A percentile compares a stretch with the other conserved stretches of the same genome.
phyloP scores from a whole-genome alignment of 2,329 filamentous ascomycete genomes.

The Salinomyces thailandicus region DNA sequence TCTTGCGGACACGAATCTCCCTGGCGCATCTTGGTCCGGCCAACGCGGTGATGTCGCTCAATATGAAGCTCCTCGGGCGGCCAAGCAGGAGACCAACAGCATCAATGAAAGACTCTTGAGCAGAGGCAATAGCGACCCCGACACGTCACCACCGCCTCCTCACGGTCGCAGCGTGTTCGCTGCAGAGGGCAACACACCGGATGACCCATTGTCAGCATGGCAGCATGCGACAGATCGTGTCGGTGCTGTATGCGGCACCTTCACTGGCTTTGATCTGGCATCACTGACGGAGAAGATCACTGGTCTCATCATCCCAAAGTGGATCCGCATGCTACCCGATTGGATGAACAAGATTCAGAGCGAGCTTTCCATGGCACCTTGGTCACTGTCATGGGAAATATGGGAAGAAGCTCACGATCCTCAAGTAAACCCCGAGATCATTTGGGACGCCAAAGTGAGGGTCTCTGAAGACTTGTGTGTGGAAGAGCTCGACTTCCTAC shows the following conservation, averaged over 20 bases:
- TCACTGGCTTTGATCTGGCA: slow-evolving; percentile 20
- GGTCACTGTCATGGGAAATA: slow-evolving; percentile 82
- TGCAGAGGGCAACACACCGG: slow-evolving; percentile 3
- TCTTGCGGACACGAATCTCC: no score
- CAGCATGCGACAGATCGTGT: slow-evolving; percentile 17
- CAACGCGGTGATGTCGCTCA: no score
- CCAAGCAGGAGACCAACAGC: not conserved
- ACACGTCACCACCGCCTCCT: slow-evolving; percentile 2
- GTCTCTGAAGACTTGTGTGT: slow-evolving; percentile 71
- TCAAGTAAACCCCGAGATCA: slow-evolving; percentile 74
- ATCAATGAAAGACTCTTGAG: not conserved
- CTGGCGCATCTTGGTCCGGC: no score
- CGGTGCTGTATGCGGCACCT: slow-evolving; percentile 16
- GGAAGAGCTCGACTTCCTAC: slow-evolving; percentile 68
- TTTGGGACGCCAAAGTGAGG: slow-evolving; percentile 68
- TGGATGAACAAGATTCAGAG: slow-evolving; percentile 74
- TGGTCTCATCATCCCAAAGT: slow-evolving; percentile 59
- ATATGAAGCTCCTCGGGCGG: no score
- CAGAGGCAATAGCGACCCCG: not conserved
- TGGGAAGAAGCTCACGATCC: slow-evolving; percentile 87
- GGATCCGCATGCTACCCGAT: slow-evolving; percentile 65
- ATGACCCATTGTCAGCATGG: slow-evolving; percentile 17
- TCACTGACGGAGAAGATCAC: slow-evolving; percentile 20
- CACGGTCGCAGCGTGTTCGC: slow-evolving; percentile 2
- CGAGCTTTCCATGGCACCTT: slow-evolving; percentile 77